A percentile compares a stretch with the other conserved stretches of the same genome.
Evolutionary conservation across 2,329 filamentous ascomycete genomes (phyloP).

Genomic region (Phialemonium atrogriseum): DNA sequence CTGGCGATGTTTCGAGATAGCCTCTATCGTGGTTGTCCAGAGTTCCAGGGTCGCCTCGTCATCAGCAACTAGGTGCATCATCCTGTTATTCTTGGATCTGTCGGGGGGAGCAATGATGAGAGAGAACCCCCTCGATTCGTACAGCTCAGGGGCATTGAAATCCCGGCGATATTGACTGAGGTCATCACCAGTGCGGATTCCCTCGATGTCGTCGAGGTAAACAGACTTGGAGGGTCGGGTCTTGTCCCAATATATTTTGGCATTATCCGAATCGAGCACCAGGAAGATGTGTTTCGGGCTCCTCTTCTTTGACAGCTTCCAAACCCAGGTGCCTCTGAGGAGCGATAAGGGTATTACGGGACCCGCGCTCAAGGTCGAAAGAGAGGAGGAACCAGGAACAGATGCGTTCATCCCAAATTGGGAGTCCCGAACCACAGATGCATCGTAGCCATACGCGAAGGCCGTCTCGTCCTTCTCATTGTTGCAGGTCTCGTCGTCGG

Average conservation of each 20-base stretch:
- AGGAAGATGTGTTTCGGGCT: constrained; percentile 63
- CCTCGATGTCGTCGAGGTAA: constrained; percentile 91
- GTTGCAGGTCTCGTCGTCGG: constrained; percentile 49
- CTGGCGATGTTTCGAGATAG: constrained; percentile 77
- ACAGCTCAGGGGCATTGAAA: constrained; percentile 58
- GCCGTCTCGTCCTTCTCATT: constrained; percentile 34
- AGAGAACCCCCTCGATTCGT: constrained; percentile 74
- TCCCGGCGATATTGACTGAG: constrained; percentile 86
- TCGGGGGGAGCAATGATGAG: constrained; percentile 78
- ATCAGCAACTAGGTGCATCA: constrained; percentile 79
- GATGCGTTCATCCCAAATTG: constrained; percentile 1
- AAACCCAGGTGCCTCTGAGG: constrained; percentile 68
- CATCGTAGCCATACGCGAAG: not conserved
- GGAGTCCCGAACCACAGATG: not conserved
- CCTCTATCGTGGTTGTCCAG: constrained; percentile 79
- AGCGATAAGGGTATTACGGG: constrained; percentile 72
- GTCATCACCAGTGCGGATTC: constrained; percentile 76
- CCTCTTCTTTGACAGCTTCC: constrained; percentile 85
- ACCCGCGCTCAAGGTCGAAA: constrained; percentile 36
- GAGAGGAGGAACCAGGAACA: constrained; percentile 24
- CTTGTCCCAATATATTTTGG: constrained; percentile 82
- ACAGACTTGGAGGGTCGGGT: constrained; percentile 73
- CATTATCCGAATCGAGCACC: constrained; percentile 72
- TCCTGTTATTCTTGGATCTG: constrained; percentile 67
- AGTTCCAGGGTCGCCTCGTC: constrained; percentile 62